Evolutionary conservation across 2,329 filamentous ascomycete genomes (phyloP).

Genomic region (Arthroderma sp.): DNA sequence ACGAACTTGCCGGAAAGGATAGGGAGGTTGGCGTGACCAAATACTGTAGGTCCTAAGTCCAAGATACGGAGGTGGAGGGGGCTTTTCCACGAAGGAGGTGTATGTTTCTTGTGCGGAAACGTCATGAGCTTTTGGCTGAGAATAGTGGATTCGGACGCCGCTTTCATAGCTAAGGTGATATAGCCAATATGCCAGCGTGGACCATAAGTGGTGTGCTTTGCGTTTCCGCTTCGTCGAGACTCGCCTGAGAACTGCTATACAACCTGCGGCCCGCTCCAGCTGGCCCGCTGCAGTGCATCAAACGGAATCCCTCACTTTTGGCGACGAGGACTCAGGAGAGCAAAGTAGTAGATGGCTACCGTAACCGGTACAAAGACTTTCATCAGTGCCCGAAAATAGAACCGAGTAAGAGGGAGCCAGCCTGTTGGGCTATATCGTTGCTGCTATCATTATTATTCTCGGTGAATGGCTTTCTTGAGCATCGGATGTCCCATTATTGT

Average conservation of each 20-base stretch:
- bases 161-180: conserved; percentile 7
- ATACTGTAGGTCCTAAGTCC: background rate
- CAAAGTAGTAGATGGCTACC: background rate
- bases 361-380: background rate
- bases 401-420: background rate
- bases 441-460: background rate
- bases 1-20: background rate
- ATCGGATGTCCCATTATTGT: background rate
- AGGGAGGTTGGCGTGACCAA: background rate
- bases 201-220: conserved; percentile 6
- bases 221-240: background rate
- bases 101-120: background rate
- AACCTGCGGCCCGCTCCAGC: conserved; percentile 8
- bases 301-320: conserved; percentile 10
- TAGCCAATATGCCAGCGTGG: conserved; percentile 7
- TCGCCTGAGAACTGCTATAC: conserved; percentile 1
- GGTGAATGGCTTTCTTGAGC: background rate
- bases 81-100: background rate
- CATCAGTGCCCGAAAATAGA: background rate
- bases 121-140: conserved; percentile 6
- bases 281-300: conserved; percentile 10
- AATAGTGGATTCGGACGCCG: conserved; percentile 10
- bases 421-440: background rate
- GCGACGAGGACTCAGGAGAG: conserved; percentile 8
- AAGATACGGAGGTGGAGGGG: background rate